phyloP scores from a whole-genome alignment of 2,329 filamentous ascomycete genomes.

The Venturia effusa region DNA sequence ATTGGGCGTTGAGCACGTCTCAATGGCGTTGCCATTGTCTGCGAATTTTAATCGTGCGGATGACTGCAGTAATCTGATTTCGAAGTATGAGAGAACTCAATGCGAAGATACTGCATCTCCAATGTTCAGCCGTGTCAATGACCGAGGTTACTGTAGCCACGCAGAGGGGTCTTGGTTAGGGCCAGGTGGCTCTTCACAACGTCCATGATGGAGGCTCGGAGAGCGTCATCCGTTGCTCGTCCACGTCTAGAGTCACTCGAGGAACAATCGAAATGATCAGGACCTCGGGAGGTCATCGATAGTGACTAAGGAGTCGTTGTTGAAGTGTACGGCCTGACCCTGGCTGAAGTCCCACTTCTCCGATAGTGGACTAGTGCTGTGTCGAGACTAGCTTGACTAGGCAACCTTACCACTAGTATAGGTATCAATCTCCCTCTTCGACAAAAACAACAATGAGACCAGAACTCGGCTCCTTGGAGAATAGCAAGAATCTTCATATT shows the following conservation, averaged over 20 bases:
- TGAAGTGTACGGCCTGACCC: neutral
- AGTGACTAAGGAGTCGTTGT: neutral
- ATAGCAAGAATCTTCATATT: no score
- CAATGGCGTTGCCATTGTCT: neutral
- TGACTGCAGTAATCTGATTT: neutral
- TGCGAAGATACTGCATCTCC: neutral
- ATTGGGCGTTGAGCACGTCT: constrained; percentile 8
- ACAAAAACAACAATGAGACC: no score
- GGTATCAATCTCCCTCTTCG: no score
- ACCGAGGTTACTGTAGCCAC: neutral
- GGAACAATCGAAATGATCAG: neutral
- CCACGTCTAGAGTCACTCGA: neutral
- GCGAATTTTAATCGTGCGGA: neutral
- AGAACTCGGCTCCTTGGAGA: no score
- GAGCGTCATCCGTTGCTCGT: neutral
- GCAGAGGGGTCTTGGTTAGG: neutral
- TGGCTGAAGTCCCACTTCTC: neutral
- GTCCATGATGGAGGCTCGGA: neutral
- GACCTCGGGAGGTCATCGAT: neutral
- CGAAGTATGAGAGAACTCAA: neutral
- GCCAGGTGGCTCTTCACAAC: neutral
- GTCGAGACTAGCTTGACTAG: no score
- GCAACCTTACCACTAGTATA: no score
- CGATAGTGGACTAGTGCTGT: neutral
- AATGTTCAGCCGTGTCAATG: neutral